Conservation (phyloP, 1,284 basidiomycete genomes). For the Porogramme epimiltina region DNA sequence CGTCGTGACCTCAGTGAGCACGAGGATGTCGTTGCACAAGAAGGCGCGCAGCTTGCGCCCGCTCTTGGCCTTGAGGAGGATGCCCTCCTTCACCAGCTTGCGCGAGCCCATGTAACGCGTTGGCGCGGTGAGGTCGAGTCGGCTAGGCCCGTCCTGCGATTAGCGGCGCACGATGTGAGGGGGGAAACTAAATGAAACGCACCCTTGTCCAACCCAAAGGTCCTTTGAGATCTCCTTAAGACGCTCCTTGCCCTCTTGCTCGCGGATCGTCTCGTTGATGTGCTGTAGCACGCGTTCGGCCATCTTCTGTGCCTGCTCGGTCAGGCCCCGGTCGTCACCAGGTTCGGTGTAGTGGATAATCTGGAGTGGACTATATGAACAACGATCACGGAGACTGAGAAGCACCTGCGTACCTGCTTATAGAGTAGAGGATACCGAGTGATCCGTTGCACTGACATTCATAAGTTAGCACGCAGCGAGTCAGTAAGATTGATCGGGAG, state of each 20-base stretch:
- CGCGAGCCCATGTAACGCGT: constrained; percentile 81
- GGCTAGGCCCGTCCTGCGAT: constrained; percentile 41
- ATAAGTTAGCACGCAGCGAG: background rate
- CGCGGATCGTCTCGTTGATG: constrained; percentile 90
- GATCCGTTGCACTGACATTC: constrained; percentile 83
- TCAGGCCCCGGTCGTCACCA: constrained; percentile 54
- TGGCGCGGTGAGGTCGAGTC: constrained; percentile 87
- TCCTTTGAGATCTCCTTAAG: constrained; percentile 74
- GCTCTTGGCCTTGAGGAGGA: constrained; percentile 81
- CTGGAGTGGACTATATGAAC: constrained; percentile 45
- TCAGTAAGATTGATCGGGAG: too few relatives aligned
- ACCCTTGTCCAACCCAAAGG: constrained; percentile 88
- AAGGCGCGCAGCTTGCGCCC: constrained; percentile 78
- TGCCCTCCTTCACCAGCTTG: constrained; percentile 78
- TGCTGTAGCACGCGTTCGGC: constrained; percentile 75
- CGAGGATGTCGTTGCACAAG: constrained; percentile 80
- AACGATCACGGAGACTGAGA: too few relatives aligned
- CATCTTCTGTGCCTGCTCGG: constrained; percentile 59
- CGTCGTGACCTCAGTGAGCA: constrained; percentile 71
- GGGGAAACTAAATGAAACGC: background rate
- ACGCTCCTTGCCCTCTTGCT: constrained; percentile 79
- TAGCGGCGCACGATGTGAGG: background rate
- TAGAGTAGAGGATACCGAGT: constrained; percentile 91
- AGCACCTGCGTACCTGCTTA: constrained; percentile 55
- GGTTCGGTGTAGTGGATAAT: constrained; percentile 80